Evolutionary conservation across 169 alveolate species (phyloP).

Genomic region (Perkinsus marinus): DNA sequence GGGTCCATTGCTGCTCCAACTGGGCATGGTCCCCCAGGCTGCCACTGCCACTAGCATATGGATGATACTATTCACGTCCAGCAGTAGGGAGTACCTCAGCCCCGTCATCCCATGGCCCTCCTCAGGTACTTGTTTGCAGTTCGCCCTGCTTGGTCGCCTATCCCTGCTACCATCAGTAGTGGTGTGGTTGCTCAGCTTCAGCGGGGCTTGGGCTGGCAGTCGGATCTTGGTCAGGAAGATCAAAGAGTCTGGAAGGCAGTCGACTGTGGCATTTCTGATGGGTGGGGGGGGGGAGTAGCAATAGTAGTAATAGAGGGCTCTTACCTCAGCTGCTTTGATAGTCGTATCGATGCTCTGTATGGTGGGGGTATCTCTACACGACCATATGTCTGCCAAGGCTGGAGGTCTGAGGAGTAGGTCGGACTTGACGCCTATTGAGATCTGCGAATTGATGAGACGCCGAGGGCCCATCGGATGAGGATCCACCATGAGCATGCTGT

Average conservation of each 20-base stretch:
- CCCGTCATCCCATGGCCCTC: background rate
- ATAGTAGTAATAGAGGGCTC: background rate
- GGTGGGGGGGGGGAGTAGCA: background rate
- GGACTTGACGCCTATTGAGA: background rate
- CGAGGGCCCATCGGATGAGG: background rate
- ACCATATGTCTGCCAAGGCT: background rate
- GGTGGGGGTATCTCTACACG: background rate
- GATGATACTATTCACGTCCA: background rate
- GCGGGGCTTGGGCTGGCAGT: background rate
- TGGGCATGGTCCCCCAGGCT: background rate
- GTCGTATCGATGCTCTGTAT: background rate
- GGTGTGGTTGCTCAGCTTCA: background rate
- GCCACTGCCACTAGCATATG: background rate
- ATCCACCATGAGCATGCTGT: background rate
- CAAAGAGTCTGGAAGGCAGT: background rate
- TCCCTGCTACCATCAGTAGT: background rate
- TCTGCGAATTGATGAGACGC: background rate
- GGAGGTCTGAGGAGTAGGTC: background rate
- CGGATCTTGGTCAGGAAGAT: background rate
- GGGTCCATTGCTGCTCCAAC: background rate
- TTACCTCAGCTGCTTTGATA: background rate
- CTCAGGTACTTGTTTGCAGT: background rate
- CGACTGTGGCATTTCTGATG: background rate
- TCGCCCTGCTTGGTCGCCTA: background rate
- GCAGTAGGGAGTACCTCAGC: background rate